Conservation (phyloP, 257 asterid genomes). For the Ilex aquifolium region DNA sequence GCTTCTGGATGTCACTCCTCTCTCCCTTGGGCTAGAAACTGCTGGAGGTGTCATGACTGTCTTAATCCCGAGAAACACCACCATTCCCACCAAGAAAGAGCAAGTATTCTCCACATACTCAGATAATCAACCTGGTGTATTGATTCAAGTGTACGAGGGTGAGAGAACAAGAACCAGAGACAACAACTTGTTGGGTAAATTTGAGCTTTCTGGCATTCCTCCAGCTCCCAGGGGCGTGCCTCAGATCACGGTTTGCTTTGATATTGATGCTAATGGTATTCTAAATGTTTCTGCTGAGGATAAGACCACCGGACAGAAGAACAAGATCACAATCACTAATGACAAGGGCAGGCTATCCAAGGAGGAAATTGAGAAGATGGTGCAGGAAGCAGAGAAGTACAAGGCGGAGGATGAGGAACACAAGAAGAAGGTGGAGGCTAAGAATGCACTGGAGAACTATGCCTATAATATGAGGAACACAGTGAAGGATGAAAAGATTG, state of each 20-base stretch:
- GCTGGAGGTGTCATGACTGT: slow-evolving; percentile 45
- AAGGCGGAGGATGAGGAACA: slow-evolving; percentile 31
- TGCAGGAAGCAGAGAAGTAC: slow-evolving; percentile 37
- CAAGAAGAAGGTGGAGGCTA: too few species aligned
- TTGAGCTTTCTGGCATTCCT: slow-evolving; percentile 17
- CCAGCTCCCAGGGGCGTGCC: too few species aligned
- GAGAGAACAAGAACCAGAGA: slow-evolving; percentile 37
- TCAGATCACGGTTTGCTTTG: slow-evolving; percentile 28
- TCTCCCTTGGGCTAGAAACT: slow-evolving; percentile 8
- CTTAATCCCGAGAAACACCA: slow-evolving; percentile 33
- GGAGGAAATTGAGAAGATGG: slow-evolving; percentile 24
- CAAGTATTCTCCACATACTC: slow-evolving; percentile 44
- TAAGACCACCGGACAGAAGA: slow-evolving; percentile 41
- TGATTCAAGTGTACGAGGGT: slow-evolving; percentile 37
- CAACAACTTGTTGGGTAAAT: slow-evolving; percentile 35
- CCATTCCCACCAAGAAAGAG: slow-evolving; percentile 38
- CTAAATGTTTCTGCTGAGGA: slow-evolving; percentile 35
- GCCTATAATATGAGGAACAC: slow-evolving; percentile 7
- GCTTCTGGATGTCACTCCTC: too few species aligned
- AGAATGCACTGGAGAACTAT: too few species aligned
- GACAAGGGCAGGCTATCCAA: slow-evolving; percentile 28
- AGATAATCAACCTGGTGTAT: slow-evolving; percentile 25
- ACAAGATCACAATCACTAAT: slow-evolving; percentile 35
- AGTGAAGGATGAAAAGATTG: too few species aligned
- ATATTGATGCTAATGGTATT: slow-evolving; percentile 12